Base-by-base conservation (phyloP, 2,329 filamentous ascomycete species). In the Diplodia corticola region DNA sequence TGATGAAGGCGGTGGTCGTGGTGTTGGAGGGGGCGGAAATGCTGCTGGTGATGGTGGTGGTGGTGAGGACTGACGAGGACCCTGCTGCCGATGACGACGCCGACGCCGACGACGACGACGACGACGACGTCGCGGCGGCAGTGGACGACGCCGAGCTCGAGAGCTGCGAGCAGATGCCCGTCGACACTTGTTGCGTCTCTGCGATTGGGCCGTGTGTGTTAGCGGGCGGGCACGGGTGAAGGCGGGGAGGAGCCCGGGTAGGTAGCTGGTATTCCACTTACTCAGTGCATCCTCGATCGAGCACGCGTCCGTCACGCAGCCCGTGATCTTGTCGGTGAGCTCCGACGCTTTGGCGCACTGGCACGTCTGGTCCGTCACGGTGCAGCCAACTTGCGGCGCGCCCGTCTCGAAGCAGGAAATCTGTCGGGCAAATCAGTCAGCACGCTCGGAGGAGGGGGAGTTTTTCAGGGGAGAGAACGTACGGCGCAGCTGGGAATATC, bases 401-500 rank as follows among this genome's bases (percentile, higher is more conserved):
- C 83, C 83, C 24, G 76, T 71, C 53, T 75, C 71, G 71, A 86
- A 77, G 77, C 84, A 87, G 64, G 77, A 68, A 46, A 81, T 72
- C 81, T 84, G 46, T 48, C 37, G 12, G 22, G 24, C 15, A 44
- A 26, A 60, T n/a, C 37, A 44, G 17, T 44, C 37, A 44, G 26
- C 10, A 6, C 44, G 54, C 33, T 10, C 54, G 13, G 15, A 6
- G 4, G 22, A n/a, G 6, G 22, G 15, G 6, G 24, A 13, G 24
- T 13, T 15, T 28, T 28, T 64, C 26, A 15, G 30, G 46, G 26
- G 24, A n/a, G 22, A 51, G 22, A 15, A 72, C 75, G 28, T 75
- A 78, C 76, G 71, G 76, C 74, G 69, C 75, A 78, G 37, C 65
- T 60, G n/a, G 75, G 76, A 28, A 77, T 69, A 55, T 65, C 69